Percentiles rank a stretch among this genome's conserved stretches.
phyloP scores from a whole-genome alignment of 2,329 filamentous ascomycete species.

The Stenocarpella maydis region DNA sequence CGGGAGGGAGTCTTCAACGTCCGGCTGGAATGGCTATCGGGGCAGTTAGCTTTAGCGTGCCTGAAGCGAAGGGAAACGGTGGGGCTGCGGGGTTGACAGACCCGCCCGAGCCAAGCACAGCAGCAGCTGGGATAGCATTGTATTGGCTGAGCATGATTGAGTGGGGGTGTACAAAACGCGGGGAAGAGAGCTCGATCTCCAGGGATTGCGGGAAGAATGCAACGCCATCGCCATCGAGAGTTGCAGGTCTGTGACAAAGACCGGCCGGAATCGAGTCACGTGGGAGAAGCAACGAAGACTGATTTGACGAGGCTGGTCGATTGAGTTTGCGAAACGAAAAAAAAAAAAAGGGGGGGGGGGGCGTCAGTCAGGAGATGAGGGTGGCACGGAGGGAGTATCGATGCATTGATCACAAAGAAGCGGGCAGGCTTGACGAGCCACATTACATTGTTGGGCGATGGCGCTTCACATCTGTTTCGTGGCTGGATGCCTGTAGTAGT shows the following conservation, averaged over 20 bases:
- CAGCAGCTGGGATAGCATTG: no score
- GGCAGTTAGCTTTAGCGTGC: no score
- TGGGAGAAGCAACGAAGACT: background rate
- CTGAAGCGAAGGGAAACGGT: no score
- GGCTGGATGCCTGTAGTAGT: background rate
- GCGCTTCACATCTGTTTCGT: conserved; percentile 5
- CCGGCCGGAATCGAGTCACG: no score
- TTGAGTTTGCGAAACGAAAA: no score
- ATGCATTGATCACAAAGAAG: conserved; percentile 4
- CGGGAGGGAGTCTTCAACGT: no score
- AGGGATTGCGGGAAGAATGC: conserved; percentile 2
- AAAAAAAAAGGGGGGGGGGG: no score
- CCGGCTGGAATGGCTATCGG: background rate
- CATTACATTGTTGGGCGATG: background rate
- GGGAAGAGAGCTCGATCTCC: conserved; percentile 12
- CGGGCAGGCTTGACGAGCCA: background rate
- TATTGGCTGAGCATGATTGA: no score
- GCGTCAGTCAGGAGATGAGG: no score
- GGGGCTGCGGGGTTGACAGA: no score
- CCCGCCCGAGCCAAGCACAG: conserved; percentile 16
- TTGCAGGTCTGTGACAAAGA: background rate
- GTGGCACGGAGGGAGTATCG: background rate
- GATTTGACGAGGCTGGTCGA: background rate
- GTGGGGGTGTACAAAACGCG: no score
- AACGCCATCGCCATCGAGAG: conserved; percentile 14